A percentile compares a stretch with the other conserved stretches of the same genome.
Evolutionary conservation across 129 eudicot species (phyloP).

Genomic region (Flaveria sonorensis): DNA sequence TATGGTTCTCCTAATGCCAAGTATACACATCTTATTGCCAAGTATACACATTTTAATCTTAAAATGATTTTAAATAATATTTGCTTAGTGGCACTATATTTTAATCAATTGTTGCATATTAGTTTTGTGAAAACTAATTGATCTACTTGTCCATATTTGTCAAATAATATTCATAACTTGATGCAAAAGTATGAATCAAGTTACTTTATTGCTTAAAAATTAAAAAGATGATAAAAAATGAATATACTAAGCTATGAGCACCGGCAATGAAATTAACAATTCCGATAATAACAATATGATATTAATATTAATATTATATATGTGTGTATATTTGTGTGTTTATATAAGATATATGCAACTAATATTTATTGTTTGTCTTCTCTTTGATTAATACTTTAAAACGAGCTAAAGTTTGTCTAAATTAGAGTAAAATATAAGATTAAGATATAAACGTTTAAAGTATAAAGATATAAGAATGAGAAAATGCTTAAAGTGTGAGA

Average conservation of each 20-base stretch:
- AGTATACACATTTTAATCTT: background rate
- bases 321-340: too few relatives aligned
- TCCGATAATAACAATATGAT: background rate
- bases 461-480: too few relatives aligned
- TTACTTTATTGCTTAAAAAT: background rate
- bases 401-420: too few relatives aligned
- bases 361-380: too few relatives aligned
- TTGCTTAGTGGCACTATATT: background rate
- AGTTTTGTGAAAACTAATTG: background rate
- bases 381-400: too few relatives aligned
- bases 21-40: background rate
- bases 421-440: too few relatives aligned
- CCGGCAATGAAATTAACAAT: background rate
- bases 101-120: background rate
- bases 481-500: too few relatives aligned
- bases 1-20: background rate
- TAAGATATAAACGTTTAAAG: too few relatives aligned
- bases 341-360: too few relatives aligned
- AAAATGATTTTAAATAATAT: background rate
- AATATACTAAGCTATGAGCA: background rate
- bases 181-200: background rate
- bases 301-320: too few relatives aligned
- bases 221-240: background rate
- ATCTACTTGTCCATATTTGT: slow-evolving; percentile 5
- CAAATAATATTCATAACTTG: background rate